Percentiles rank a stretch among this genome's conserved stretches.
phyloP scores from a whole-genome alignment of 306 rosid species.

The Astragalus membranaceus region DNA sequence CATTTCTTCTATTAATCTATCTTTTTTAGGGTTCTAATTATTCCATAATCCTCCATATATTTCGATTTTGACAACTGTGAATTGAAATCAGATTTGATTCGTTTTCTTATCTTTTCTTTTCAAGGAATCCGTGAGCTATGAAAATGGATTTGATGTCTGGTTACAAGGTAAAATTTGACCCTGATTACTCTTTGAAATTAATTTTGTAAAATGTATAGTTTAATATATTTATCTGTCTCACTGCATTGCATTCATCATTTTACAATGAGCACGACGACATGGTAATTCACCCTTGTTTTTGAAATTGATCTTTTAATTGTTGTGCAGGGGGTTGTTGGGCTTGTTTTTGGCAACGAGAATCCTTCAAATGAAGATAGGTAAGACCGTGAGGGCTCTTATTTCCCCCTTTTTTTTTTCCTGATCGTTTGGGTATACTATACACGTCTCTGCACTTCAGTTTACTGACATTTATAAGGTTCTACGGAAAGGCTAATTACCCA shows the following conservation, averaged over 20 bases:
- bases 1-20: not conserved
- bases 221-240: not conserved
- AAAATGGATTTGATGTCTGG: conserved; percentile 93
- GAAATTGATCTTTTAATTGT: not conserved
- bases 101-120: not conserved
- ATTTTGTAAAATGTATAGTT: not conserved
- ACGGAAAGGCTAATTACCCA: not conserved
- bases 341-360: conserved; percentile 82
- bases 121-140: conserved; percentile 30
- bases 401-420: not conserved
- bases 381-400: not conserved
- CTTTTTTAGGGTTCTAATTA: conserved; percentile 19
- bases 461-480: not conserved
- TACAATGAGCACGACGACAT: not conserved
- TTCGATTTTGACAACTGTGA: not conserved
- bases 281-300: not conserved
- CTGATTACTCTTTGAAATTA: not conserved
- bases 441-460: not conserved
- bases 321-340: conserved; percentile 82
- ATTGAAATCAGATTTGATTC: conserved; percentile 4
- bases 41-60: not conserved
- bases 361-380: conserved; percentile 82
- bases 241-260: not conserved
- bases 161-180: conserved; percentile 57
- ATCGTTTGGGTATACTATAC: not conserved